Evolutionary conservation across 139 green algal genomes (phyloP).

Genomic region (Spirogloea muscicola): DNA sequence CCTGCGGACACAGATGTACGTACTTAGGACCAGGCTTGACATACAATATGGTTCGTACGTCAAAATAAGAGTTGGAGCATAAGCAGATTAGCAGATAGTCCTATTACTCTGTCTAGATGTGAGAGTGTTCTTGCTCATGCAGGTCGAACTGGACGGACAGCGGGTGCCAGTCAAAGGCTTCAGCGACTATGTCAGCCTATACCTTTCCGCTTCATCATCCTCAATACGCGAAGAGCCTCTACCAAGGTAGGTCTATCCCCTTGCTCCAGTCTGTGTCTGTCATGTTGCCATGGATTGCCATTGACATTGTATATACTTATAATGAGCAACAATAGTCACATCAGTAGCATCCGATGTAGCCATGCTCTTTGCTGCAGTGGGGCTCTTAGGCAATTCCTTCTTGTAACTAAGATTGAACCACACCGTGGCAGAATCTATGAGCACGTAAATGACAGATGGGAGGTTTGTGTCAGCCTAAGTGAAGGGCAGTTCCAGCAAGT

Average conservation of each 20-base stretch:
- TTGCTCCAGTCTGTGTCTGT: not conserved
- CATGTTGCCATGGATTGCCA: not conserved
- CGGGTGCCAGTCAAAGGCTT: conserved; percentile 84
- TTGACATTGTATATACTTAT: not conserved
- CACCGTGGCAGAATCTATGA: conserved; percentile 73
- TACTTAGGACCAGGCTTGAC: too few relatives aligned
- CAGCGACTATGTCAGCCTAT: conserved; percentile 90
- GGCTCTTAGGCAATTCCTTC: not conserved
- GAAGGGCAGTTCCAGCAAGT: conserved; percentile 92
- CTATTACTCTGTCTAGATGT: not conserved
- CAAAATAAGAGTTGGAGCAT: too few relatives aligned
- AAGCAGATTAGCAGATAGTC: not conserved
- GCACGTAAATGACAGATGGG: conserved; percentile 87
- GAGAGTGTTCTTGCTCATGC: too few relatives aligned
- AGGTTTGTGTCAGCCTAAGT: conserved; percentile 78
- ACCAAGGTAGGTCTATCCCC: conserved; percentile 19
- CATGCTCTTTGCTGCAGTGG: not conserved
- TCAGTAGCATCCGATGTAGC: not conserved
- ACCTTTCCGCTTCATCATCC: conserved; percentile 57
- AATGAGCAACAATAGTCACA: not conserved
- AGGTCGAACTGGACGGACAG: conserved; percentile 76
- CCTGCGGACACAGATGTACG: too few relatives aligned
- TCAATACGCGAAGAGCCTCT: conserved; percentile 13
- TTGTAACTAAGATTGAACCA: not conserved
- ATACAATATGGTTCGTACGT: not conserved